Evolutionary conservation across 495 filamentous ascomycete genomes (phyloP).

Genomic region (Hypoxylon rickii): DNA sequence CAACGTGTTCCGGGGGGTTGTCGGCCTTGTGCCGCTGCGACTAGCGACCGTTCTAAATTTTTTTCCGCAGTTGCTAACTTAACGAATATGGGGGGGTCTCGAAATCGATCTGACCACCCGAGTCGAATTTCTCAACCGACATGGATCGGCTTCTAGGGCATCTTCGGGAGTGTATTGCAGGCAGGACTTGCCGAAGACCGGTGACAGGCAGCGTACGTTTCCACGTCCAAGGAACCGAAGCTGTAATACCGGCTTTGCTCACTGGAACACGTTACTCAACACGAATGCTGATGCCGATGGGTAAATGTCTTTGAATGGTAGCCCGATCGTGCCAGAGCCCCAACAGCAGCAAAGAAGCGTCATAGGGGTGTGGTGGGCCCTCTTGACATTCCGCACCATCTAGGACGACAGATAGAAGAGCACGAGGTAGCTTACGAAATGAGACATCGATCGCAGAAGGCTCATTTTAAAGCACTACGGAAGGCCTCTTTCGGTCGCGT

Average conservation of each 20-base stretch:
- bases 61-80: background rate
- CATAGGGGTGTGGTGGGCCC: conserved; percentile 29
- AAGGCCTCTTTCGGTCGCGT: conserved; percentile 8
- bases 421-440: conserved; percentile 16
- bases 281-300: conserved; percentile 20
- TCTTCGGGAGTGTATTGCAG: conserved; percentile 14
- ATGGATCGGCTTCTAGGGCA: conserved; percentile 33
- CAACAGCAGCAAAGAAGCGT: conserved; percentile 19
- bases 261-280: conserved; percentile 23
- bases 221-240: conserved; percentile 12
- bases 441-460: conserved; percentile 20
- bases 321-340: conserved; percentile 16
- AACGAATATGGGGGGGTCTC: conserved; percentile 8
- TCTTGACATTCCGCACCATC: conserved; percentile 22
- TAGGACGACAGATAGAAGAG: conserved; percentile 21
- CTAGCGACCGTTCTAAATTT: background rate
- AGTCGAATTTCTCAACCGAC: conserved; percentile 25
- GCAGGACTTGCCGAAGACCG: conserved; percentile 31
- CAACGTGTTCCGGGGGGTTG: conserved; percentile 24
- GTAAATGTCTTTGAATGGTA: conserved; percentile 18
- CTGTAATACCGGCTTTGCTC: conserved; percentile 28
- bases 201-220: conserved; percentile 17
- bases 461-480: conserved; percentile 10
- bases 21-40: conserved; percentile 26
- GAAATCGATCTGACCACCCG: conserved; percentile 30